phyloP scores from a whole-genome alignment of 129 eudicot genomes.

The Centaurea solstitialis region DNA sequence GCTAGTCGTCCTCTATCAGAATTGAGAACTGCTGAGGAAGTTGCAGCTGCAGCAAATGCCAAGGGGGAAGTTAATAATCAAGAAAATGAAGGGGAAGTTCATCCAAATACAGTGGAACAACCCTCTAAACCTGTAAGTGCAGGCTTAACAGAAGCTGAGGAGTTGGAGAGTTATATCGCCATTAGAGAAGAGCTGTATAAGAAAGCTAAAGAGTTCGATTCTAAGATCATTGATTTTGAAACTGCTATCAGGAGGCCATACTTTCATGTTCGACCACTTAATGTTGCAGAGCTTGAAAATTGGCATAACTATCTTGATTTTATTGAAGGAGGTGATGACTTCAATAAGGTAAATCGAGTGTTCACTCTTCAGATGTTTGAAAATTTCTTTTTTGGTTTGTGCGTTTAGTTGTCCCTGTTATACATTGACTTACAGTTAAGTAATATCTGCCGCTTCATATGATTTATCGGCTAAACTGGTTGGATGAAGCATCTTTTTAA shows the following conservation, averaged over 20 bases:
- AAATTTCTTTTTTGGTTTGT: constrained; percentile 42
- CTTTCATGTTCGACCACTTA: constrained; percentile 95
- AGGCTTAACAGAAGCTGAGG: constrained; percentile 89
- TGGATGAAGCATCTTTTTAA: constrained; percentile 92
- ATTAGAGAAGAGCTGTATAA: constrained; percentile 91
- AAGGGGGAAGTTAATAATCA: constrained; percentile 42
- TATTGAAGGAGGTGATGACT: constrained; percentile 81
- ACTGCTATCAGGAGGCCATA: constrained; percentile 96
- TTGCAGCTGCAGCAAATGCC: constrained; percentile 53
- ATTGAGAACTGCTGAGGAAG: constrained; percentile 84
- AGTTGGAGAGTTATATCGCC: constrained; percentile 90
- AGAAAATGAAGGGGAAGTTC: constrained; percentile 68
- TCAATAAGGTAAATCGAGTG: constrained; percentile 83
- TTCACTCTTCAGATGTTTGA: constrained; percentile 27
- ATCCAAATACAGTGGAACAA: constrained; percentile 59
- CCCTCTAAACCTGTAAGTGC: constrained; percentile 62
- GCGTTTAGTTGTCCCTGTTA: constrained; percentile 90
- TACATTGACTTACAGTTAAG: constrained; percentile 99
- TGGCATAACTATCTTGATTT: constrained; percentile 98
- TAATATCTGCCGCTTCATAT: constrained; percentile 90
- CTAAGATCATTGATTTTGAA: constrained; percentile 96
- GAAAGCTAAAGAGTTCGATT: constrained; percentile 90
- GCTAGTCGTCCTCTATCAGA: constrained; percentile 91
- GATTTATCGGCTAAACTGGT: constrained; percentile 95
- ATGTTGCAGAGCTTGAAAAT: constrained; percentile 89